These are phyloP conservation scores for Metschnikowia corniflorae DNA, from an alignment of 805 yeast species.

Conservation along the genomic window DNA sequence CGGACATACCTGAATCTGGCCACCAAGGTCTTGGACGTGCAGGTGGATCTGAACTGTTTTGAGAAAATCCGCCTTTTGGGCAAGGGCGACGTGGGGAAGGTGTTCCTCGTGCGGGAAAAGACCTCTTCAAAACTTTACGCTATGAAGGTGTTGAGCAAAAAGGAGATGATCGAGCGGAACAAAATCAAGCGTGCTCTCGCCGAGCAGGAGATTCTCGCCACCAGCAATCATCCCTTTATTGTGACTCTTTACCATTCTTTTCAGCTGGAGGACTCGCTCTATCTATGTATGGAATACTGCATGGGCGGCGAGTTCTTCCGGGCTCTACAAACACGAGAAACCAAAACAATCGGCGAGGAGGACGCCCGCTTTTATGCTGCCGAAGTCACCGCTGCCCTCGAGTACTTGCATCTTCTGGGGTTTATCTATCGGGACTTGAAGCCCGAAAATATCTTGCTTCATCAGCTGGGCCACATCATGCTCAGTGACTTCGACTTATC, in stretches of 20 bases:
- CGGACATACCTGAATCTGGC: slow-evolving; percentile 74
- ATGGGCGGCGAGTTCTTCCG: slow-evolving; percentile 99
- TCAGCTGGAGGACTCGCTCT: slow-evolving; percentile 87
- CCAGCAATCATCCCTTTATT: slow-evolving; percentile 95
- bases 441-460: slow-evolving; percentile 92
- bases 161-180: slow-evolving; percentile 92
- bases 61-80: slow-evolving; percentile 90
- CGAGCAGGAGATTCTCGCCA: slow-evolving; percentile 93
- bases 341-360: slow-evolving; percentile 78
- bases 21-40: slow-evolving; percentile 67
- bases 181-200: slow-evolving; percentile 93
- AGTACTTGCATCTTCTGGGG: slow-evolving; percentile 93
- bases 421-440: slow-evolving; percentile 94
- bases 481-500: slow-evolving; percentile 93
- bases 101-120: slow-evolving; percentile 84
- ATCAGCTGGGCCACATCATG: slow-evolving; percentile 98
- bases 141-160: slow-evolving; percentile 84
- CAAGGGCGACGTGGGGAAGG: slow-evolving; percentile 97
- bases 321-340: slow-evolving; percentile 86
- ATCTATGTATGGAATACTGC: slow-evolving; percentile 97
- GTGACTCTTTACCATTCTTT: slow-evolving; percentile 93
- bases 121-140: slow-evolving; percentile 75
- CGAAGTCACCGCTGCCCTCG: slow-evolving; percentile 95
- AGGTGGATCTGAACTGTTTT: slow-evolving; percentile 82
- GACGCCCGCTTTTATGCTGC: slow-evolving; percentile 95